Percentiles rank a stretch among this genome's conserved stretches.
Conservation (phyloP, 371 early-diverging fungal genomes). For the Mucor sp. region DNA sequence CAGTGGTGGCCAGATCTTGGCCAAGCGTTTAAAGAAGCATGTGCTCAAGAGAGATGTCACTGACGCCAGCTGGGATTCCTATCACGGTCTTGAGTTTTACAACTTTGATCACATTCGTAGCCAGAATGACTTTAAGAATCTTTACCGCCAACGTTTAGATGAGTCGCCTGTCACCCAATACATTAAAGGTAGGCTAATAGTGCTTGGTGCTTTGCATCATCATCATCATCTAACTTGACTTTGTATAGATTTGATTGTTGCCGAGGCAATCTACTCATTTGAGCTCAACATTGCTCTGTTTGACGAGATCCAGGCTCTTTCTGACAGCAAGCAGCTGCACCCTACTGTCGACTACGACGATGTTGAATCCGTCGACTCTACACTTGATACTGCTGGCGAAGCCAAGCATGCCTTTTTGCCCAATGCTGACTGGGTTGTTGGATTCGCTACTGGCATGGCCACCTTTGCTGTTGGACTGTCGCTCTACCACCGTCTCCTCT, state of each 20-base stretch:
- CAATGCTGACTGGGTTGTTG: constrained; percentile 20
- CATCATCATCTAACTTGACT: neutral
- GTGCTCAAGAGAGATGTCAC: constrained; percentile 38
- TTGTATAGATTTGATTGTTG: constrained; percentile 36
- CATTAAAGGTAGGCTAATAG: constrained; percentile 28
- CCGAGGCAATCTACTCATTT: constrained; percentile 41
- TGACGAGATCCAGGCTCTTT: constrained; percentile 41
- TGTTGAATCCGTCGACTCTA: neutral
- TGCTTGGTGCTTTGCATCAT: neutral
- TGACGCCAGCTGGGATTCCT: constrained; percentile 43
- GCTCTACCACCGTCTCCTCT: constrained; percentile 9
- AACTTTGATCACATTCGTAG: constrained; percentile 52
- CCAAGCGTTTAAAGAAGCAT: constrained; percentile 56
- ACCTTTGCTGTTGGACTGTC: constrained; percentile 15
- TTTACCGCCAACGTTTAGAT: constrained; percentile 54
- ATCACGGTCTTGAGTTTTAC: constrained; percentile 54
- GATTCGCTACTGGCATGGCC: constrained; percentile 15
- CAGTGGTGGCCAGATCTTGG: constrained; percentile 62
- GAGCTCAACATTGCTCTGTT: constrained; percentile 51
- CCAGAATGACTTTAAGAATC: constrained; percentile 54
- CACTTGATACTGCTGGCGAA: neutral
- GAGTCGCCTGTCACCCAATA: constrained; percentile 28
- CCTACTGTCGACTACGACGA: constrained; percentile 10
- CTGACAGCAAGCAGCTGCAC: constrained; percentile 29
- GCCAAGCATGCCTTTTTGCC: neutral